Conservation (phyloP, 805 yeast genomes). For the Starmerella floris region DNA sequence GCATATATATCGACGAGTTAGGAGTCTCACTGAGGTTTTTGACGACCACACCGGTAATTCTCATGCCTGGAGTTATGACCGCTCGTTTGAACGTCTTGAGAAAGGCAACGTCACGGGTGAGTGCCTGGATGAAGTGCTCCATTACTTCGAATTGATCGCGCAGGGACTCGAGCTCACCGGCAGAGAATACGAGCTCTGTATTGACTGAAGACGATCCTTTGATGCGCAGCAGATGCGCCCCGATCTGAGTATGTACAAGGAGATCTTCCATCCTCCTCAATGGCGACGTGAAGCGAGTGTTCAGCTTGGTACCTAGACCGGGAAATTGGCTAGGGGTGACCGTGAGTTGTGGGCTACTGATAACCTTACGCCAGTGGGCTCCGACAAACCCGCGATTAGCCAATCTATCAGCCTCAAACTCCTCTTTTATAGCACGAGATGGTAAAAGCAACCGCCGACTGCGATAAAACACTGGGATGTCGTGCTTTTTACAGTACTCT, state of each 20-base stretch:
- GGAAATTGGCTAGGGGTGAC: slow-evolving; percentile 39
- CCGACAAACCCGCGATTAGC: slow-evolving; percentile 18
- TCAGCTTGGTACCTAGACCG: slow-evolving; percentile 47
- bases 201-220: too few relatives aligned
- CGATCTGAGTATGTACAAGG: slow-evolving; percentile 66
- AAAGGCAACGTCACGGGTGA: not conserved
- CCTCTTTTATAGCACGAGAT: not conserved
- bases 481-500: slow-evolving; percentile 15
- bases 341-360: slow-evolving; percentile 42
- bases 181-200: not conserved
- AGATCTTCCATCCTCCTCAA: slow-evolving; percentile 71
- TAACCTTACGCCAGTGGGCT: slow-evolving; percentile 33
- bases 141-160: not conserved
- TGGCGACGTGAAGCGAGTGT: slow-evolving; percentile 79
- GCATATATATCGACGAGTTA: not conserved
- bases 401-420: slow-evolving; percentile 1
- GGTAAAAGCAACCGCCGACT: slow-evolving; percentile 20
- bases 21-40: not conserved
- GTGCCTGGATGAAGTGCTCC: not conserved
- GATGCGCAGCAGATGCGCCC: slow-evolving; percentile 28
- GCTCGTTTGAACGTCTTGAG: not conserved
- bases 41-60: not conserved
- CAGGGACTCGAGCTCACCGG: not conserved
- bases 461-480: slow-evolving; percentile 24
- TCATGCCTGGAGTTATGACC: not conserved